Conservation (phyloP, 257 asterid species). For the Coffea eugenioides region DNA sequence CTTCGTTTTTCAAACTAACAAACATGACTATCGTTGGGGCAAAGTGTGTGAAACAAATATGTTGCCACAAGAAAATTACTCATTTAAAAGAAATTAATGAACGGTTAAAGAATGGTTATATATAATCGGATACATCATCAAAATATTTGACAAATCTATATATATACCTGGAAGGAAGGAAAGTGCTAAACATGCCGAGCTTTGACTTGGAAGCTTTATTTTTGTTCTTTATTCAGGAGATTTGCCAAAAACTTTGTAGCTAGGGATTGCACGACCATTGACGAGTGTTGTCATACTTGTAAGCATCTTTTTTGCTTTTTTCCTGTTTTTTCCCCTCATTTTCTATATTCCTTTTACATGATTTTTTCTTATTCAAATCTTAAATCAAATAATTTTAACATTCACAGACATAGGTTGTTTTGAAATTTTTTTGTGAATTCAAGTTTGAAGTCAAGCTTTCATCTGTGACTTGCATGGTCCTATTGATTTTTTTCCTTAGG, state of each 20-base stretch:
- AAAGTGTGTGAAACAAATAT: no score
- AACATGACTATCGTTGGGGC: no score
- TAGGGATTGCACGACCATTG: slow-evolving; percentile 14
- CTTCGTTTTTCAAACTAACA: no score
- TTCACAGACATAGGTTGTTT: background rate
- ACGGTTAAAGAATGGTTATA: no score
- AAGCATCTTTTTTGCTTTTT: background rate
- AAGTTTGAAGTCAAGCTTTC: background rate
- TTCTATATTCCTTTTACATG: background rate
- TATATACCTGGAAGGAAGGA: no score
- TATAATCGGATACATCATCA: no score
- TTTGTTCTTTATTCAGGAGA: background rate
- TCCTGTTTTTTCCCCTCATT: background rate
- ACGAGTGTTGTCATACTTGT: slow-evolving; percentile 27
- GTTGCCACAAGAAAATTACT: no score
- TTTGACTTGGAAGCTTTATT: background rate
- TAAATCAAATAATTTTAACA: background rate
- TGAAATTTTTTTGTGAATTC: background rate
- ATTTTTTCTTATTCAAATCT: no score
- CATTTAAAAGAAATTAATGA: no score
- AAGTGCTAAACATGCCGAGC: no score
- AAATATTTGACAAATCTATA: no score
- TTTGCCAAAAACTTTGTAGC: slow-evolving; percentile 15
- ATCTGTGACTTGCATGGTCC: background rate
- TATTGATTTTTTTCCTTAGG: background rate